Conservation (phyloP, 2,329 filamentous ascomycete species). For the Triangularia verruculosa region DNA sequence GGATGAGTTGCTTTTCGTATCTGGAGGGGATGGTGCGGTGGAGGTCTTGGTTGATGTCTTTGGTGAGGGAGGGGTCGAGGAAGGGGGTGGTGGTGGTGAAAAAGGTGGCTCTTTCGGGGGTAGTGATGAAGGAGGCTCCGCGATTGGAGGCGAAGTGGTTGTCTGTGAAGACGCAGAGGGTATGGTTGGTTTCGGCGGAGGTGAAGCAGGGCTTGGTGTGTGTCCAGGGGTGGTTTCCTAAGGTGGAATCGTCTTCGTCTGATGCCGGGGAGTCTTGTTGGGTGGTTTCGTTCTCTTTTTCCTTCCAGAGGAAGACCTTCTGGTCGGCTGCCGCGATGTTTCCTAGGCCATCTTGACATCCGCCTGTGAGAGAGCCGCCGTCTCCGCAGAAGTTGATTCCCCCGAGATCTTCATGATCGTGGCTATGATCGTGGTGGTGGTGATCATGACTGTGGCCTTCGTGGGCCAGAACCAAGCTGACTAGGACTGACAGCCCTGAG, state of each 20-base stretch:
- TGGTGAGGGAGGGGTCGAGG: slow-evolving; percentile 24
- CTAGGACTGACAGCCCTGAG: not conserved
- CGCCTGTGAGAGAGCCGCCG: slow-evolving; percentile 3
- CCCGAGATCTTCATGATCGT: slow-evolving; percentile 1
- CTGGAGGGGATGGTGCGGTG: slow-evolving; percentile 25
- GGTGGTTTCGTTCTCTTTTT: not conserved
- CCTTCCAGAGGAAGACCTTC: slow-evolving; percentile 7
- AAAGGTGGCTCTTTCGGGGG: slow-evolving; percentile 32
- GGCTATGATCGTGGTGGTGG: not conserved
- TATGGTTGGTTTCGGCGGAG: slow-evolving; percentile 19
- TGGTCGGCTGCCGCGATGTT: slow-evolving; percentile 1
- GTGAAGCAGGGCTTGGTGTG: slow-evolving; percentile 30
- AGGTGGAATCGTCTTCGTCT: not conserved
- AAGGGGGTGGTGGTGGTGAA: slow-evolving; percentile 32
- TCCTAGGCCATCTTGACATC: slow-evolving; percentile 12
- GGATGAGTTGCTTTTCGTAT: slow-evolving; percentile 37
- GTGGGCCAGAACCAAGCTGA: slow-evolving; percentile 8
- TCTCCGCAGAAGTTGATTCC: slow-evolving; percentile 11
- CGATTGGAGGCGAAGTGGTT: slow-evolving; percentile 35
- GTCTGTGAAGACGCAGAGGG: slow-evolving; percentile 38
- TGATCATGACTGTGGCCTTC: not conserved
- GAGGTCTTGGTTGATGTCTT: slow-evolving; percentile 30
- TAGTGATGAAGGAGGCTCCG: slow-evolving; percentile 41
- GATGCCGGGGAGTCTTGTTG: slow-evolving; percentile 10
- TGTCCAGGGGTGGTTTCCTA: slow-evolving; percentile 26